These are phyloP conservation scores for Gossypium trilobum DNA, from an alignment of 441 rosid genomes.

Conservation along the genomic window DNA sequence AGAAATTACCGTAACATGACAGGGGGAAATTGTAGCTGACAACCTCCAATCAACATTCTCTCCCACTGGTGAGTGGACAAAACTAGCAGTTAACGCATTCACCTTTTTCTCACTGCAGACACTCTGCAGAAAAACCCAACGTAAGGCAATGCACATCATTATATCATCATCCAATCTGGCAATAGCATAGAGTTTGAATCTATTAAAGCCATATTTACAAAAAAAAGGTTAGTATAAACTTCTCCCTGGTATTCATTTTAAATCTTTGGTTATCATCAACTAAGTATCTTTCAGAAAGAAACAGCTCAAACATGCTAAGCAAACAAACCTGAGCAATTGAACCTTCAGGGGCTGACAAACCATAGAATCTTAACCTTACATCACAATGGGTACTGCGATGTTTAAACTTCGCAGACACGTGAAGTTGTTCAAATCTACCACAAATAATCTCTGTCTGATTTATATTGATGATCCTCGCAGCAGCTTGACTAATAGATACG, in stretches of 20 bases:
- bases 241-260: neutral
- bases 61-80: conserved; percentile 71
- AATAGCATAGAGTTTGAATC: neutral
- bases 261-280: neutral
- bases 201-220: neutral
- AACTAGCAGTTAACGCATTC: conserved; percentile 85
- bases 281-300: conserved; percentile 9
- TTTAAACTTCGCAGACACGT: conserved; percentile 70
- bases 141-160: neutral
- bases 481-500: conserved; percentile 75
- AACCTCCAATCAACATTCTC: conserved; percentile 94
- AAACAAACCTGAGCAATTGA: conserved; percentile 90
- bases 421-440: conserved; percentile 89
- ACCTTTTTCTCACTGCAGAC: conserved; percentile 83
- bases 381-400: conserved; percentile 66
- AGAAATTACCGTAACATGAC: conserved; percentile 84
- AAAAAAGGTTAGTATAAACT: neutral
- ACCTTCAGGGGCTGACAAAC: conserved; percentile 96
- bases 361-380: conserved; percentile 73
- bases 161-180: neutral
- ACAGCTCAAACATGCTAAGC: conserved; percentile 5
- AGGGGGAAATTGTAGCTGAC: conserved; percentile 91
- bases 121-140: conserved; percentile 53
- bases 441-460: conserved; percentile 72
- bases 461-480: conserved; percentile 67